These are phyloP conservation scores for Alternaria sp. DNA, from an alignment of 2,329 filamentous ascomycete genomes.

Conservation along the genomic window DNA sequence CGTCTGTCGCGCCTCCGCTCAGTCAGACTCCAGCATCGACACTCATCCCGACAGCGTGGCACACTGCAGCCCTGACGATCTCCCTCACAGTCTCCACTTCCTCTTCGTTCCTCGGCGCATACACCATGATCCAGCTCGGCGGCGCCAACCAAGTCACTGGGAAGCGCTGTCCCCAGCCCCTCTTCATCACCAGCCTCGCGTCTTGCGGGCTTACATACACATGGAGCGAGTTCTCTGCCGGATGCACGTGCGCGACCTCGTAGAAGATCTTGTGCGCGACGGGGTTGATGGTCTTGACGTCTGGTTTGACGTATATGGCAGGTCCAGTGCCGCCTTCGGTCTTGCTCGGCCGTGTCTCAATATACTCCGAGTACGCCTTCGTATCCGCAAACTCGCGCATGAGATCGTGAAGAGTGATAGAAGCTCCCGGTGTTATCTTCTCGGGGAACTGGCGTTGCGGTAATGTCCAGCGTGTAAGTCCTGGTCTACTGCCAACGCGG, in stretches of 20 bases:
- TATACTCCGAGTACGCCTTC: slow-evolving; percentile 24
- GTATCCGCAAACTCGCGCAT: slow-evolving; percentile 29
- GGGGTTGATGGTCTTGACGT: slow-evolving; percentile 34
- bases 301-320: slow-evolving; percentile 37
- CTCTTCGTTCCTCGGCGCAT: slow-evolving; percentile 73
- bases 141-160: slow-evolving; percentile 47
- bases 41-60: slow-evolving; percentile 59
- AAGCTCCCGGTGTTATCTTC: slow-evolving; percentile 28
- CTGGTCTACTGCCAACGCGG: slow-evolving; percentile 27
- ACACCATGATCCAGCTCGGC: slow-evolving; percentile 66
- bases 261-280: slow-evolving; percentile 40
- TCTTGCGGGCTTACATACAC: slow-evolving; percentile 79
- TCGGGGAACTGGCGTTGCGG: slow-evolving; percentile 36
- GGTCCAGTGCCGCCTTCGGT: slow-evolving; percentile 42
- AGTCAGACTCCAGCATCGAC: slow-evolving; percentile 2
- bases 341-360: slow-evolving; percentile 29
- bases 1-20: not conserved
- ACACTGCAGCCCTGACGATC: slow-evolving; percentile 77
- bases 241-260: slow-evolving; percentile 69
- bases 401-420: slow-evolving; percentile 22
- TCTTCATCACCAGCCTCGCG: slow-evolving; percentile 71
- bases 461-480: slow-evolving; percentile 36
- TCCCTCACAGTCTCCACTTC: slow-evolving; percentile 71
- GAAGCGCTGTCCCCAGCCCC: slow-evolving; percentile 77
- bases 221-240: slow-evolving; percentile 77